Evolutionary conservation across 176 grass and related monocot species (phyloP).

Genomic region (Lolium multiflorum): DNA sequence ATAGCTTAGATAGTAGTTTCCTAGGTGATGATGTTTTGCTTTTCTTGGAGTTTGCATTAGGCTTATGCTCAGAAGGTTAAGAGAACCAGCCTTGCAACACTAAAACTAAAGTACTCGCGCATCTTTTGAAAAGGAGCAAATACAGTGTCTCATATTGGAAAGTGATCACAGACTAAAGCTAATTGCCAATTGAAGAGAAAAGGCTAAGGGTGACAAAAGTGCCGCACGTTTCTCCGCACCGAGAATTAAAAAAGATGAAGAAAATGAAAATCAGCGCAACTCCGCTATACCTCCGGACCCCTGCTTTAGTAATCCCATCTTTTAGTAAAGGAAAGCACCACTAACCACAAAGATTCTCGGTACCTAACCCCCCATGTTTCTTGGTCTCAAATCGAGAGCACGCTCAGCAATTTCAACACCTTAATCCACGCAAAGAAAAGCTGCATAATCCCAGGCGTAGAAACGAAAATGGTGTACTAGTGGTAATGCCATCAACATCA

Average conservation of each 20-base stretch:
- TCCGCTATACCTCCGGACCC: slow-evolving; percentile 24
- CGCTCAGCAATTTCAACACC: slow-evolving; percentile 19
- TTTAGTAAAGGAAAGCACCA: slow-evolving; percentile 53
- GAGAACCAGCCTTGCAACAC: slow-evolving; percentile 19
- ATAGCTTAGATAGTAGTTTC: neutral
- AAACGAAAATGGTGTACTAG: neutral
- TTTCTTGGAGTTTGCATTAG: slow-evolving; percentile 32
- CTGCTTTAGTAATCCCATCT: slow-evolving; percentile 52
- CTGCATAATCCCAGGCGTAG: slow-evolving; percentile 25
- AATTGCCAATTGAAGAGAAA: slow-evolving; percentile 45
- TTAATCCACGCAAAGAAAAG: slow-evolving; percentile 27
- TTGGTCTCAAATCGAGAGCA: slow-evolving; percentile 37
- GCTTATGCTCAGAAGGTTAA: slow-evolving; percentile 18
- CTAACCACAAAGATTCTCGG: slow-evolving; percentile 50
- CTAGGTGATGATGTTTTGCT: neutral
- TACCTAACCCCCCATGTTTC: slow-evolving; percentile 53
- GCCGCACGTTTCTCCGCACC: slow-evolving; percentile 18
- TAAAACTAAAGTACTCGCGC: slow-evolving; percentile 37
- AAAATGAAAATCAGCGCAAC: slow-evolving; percentile 40
- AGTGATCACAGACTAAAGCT: slow-evolving; percentile 39
- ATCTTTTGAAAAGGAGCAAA: slow-evolving; percentile 37
- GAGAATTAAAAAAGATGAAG: slow-evolving; percentile 34
- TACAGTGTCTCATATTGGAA: slow-evolving; percentile 26
- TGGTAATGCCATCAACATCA: slow-evolving; percentile 24
- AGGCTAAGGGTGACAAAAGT: slow-evolving; percentile 43